These are phyloP conservation scores for Epichloe aotearoae DNA, from an alignment of 2,329 filamentous ascomycete genomes.

Conservation along the genomic window DNA sequence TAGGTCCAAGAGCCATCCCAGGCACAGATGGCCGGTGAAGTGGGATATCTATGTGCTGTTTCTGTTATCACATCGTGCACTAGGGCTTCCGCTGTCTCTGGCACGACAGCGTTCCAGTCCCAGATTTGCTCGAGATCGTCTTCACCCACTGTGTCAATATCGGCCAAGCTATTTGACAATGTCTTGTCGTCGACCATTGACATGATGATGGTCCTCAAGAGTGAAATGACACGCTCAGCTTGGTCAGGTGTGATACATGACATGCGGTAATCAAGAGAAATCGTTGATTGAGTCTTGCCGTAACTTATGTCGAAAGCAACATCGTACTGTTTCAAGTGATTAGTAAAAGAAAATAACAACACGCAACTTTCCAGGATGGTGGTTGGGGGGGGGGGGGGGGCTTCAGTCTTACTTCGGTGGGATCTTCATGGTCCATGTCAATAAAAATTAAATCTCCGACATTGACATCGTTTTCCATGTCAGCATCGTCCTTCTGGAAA, in stretches of 20 bases:
- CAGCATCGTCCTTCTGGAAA: slow-evolving; percentile 12
- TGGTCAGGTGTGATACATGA: neutral
- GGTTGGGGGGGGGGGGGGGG: neutral
- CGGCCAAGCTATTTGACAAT: neutral
- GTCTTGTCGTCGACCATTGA: neutral
- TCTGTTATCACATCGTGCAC: slow-evolving; percentile 13
- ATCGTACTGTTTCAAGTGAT: neutral
- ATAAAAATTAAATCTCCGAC: neutral
- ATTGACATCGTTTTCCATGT: neutral
- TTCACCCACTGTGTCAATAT: neutral
- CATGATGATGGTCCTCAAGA: neutral
- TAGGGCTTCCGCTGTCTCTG: slow-evolving; percentile 5
- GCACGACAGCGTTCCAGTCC: slow-evolving; percentile 9
- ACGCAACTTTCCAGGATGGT: too few species aligned
- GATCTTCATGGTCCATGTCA: slow-evolving; percentile 2
- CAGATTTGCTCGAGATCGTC: slow-evolving; percentile 5
- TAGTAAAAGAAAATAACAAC: neutral
- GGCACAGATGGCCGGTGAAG: slow-evolving; percentile 8
- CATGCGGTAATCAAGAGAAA: neutral
- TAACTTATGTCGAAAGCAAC: neutral
- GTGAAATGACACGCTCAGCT: neutral
- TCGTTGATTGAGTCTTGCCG: neutral
- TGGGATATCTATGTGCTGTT: slow-evolving; percentile 3
- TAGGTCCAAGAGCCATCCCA: slow-evolving; percentile 29
- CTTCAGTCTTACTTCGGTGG: slow-evolving; percentile 1